Conservation (phyloP, 495 filamentous ascomycete species). For the Penicillium canariense region DNA sequence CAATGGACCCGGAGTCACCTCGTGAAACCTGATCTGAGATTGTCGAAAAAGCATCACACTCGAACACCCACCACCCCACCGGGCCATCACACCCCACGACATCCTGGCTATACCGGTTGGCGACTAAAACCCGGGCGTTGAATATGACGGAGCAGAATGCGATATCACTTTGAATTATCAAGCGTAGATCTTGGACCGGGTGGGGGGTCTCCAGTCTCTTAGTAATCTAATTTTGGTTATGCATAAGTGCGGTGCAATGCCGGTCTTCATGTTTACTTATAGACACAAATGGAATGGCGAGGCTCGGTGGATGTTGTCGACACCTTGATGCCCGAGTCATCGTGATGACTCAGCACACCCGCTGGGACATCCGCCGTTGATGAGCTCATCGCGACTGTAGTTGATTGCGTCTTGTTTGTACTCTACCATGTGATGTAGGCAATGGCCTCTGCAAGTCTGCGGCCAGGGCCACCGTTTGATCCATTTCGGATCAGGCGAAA, state of each 20-base stretch:
- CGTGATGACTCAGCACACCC: not conserved
- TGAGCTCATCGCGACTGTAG: not conserved
- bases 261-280: not conserved
- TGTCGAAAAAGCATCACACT: no score
- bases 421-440: not conserved
- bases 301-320: not conserved
- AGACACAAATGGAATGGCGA: not conserved
- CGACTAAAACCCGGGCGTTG: no score
- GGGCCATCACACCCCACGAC: no score
- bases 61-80: no score
- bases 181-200: no score
- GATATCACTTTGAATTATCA: not conserved
- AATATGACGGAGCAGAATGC: not conserved
- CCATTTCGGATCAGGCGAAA: conserved; percentile 23
- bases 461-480: conserved; percentile 16
- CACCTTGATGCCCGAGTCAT: not conserved
- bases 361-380: not conserved
- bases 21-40: no score
- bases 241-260: not conserved
- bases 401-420: not conserved
- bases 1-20: no score
- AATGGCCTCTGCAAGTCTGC: conserved; percentile 19
- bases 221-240: not conserved
- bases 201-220: not conserved
- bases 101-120: no score